Percentiles rank a stretch among this genome's conserved stretches.
Evolutionary conservation across 257 asterid species (phyloP).

Genomic region (Marsdenia floribunda): DNA sequence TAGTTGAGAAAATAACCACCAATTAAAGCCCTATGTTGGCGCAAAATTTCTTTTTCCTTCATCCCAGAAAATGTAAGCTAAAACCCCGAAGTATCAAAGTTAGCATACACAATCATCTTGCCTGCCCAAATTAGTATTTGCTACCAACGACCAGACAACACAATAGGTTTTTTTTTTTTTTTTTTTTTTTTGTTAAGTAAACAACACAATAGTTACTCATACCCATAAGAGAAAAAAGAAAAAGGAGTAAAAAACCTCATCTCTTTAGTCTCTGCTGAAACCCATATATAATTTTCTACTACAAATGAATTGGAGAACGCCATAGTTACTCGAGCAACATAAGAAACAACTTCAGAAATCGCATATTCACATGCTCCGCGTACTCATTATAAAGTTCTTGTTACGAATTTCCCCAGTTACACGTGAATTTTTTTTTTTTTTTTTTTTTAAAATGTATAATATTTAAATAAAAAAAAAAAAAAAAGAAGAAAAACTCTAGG

Average conservation of each 20-base stretch:
- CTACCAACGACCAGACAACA: no score
- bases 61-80: background rate
- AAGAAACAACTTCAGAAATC: background rate
- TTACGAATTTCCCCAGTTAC: background rate
- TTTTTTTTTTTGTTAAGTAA: no score
- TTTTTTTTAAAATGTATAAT: no score
- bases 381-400: no score
- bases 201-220: no score
- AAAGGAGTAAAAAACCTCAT: no score
- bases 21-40: background rate
- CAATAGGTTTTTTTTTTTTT: no score
- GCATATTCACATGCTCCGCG: background rate
- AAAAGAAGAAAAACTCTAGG: background rate
- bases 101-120: background rate
- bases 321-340: background rate
- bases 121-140: background rate
- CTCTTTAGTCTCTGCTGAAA: background rate
- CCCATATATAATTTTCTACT: background rate
- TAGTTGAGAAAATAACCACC: background rate
- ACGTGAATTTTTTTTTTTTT: no score
- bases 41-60: background rate
- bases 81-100: background rate
- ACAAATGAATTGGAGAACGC: background rate
- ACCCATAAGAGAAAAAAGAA: background rate
- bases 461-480: no score